Evolutionary conservation across 495 filamentous ascomycete genomes (phyloP), one percentile per base, ranked within the genome.

Genomic region (Trichoderma orchidacearum): DNA sequence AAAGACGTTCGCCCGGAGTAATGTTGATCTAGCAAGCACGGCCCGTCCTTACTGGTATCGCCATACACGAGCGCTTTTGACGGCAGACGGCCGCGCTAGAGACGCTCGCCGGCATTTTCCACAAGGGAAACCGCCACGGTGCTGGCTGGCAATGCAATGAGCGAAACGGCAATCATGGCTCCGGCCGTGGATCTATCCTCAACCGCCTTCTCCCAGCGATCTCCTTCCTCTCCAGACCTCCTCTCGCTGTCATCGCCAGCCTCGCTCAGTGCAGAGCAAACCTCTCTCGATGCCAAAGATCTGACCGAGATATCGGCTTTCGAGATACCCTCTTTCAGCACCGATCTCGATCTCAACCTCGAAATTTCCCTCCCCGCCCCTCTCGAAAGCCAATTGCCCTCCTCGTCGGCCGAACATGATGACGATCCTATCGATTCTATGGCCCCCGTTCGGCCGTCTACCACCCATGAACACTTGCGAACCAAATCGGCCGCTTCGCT

Each of bases 281-380:
- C 36, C 55, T 29, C 45, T 58, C 11, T 15, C 56, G 57, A 32
- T 60, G 53, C 63, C 64, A 71, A 71, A 63, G 65, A 51, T 48
- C 59, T 69, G 23, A 67, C 72, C 29, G 66, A 62, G 59, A 60
- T 68, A 34, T 62, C 72, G 21, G 56, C 67, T 54, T 73, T 74
- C 62, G 71, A 70, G 62, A 67, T 74, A 28, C 72, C 74, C 21
- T 68, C 69, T 11, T 71, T 77, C 64, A 69, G 72, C 55, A 69
- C 74, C 53, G 68, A 64, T 52, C 38, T 48, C 8, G 41, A 48
- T 23, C 18, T 62, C 53, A 67, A 72, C 21, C 67, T 77, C 62
- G 64, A 69, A 51, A 65, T 67, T 29, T 63, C 68, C 23, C 63
- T 75, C 3, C 41, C 41, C n/a, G 48, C 59, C 55, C 29, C 66